Evolutionary conservation across 1,139 yeast genomes (phyloP).

Genomic region (Lizanozyma gosingica): DNA sequence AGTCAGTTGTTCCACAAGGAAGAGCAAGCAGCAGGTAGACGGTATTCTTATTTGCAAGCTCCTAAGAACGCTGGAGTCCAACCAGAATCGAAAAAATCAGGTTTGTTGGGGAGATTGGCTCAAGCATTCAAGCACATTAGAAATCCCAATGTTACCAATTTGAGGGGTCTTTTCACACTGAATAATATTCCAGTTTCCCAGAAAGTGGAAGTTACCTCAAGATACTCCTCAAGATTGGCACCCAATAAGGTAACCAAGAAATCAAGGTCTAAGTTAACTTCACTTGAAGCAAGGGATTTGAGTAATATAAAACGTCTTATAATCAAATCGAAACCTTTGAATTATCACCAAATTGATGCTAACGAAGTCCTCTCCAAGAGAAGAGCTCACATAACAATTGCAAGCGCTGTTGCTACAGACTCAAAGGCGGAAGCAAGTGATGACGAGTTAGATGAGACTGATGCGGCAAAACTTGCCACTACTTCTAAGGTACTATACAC

Average conservation of each 20-base stretch:
- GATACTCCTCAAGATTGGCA: neutral
- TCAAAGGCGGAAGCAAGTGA: slow-evolving; percentile 9
- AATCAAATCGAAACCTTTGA: slow-evolving; percentile 34
- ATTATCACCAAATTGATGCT: slow-evolving; percentile 36
- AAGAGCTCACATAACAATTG: slow-evolving; percentile 6
- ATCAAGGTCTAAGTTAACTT: neutral
- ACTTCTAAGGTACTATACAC: neutral
- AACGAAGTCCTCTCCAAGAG: slow-evolving; percentile 31
- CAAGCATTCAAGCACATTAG: neutral
- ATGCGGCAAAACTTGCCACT: neutral
- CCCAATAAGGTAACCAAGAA: neutral
- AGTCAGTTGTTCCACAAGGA: neutral
- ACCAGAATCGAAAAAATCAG: neutral
- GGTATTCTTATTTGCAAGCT: neutral
- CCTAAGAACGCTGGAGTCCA: too few species aligned
- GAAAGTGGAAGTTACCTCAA: neutral
- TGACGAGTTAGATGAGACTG: slow-evolving; percentile 22
- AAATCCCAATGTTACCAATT: neutral
- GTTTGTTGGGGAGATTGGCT: neutral
- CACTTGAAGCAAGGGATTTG: slow-evolving; percentile 3
- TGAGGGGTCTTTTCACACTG: neutral
- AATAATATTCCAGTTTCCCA: neutral
- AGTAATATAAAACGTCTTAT: slow-evolving; percentile 26
- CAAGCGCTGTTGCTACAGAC: slow-evolving; percentile 7
- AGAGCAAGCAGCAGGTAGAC: neutral